Base-by-base conservation (phyloP, 192 early-diverging fungal genomes). In the Backusella circina region DNA sequence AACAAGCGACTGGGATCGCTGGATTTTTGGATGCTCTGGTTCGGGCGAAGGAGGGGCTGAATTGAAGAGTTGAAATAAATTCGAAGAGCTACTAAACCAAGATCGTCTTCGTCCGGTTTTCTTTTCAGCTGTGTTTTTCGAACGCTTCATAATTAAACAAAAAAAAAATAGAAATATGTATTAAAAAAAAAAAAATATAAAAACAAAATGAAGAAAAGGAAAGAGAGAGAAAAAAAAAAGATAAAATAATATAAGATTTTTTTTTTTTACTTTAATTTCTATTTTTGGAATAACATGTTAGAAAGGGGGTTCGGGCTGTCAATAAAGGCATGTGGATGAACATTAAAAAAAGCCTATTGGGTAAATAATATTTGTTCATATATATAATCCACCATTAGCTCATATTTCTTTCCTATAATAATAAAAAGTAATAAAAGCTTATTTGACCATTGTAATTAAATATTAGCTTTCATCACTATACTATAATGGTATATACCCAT, bases 41-140 rank as follows among this genome's bases (percentile, higher is more conserved):
- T 39, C 64, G 4, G 73, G 73, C 9, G 73, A 74, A 39, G 57
- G 37, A 15, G 73, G 73, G 4, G 57, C 39, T 4, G 73, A 74
- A 65, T 38, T 23, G 37, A 74, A 74, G 13, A 74, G 15, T 18
- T 36, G 33, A 38, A 74, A 74, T 7, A 74, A 18, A 31, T 41
- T 47, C 38, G 26, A 30, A 15, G 71, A 51, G 10, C 61, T 51
- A 28, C 65, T 61, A 23, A 74, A 74, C 73, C 73, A 74, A 5
- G 73, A 74, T 65, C 64, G 33, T 21, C 73, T 64, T 39, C 71
- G 32, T 4, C 35, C 32, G 5, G 1, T 18, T 18, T 74, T 65
- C 26, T 64, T 38, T 39, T 61, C 36, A n/a, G 26, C 5, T 32
- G 13, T n/a, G 4, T 38, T 35, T 41, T 65, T 74, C 10, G 73